These are phyloP conservation scores for Lathyrus aphaca DNA, from an alignment of 306 rosid genomes.

Conservation along the genomic window DNA sequence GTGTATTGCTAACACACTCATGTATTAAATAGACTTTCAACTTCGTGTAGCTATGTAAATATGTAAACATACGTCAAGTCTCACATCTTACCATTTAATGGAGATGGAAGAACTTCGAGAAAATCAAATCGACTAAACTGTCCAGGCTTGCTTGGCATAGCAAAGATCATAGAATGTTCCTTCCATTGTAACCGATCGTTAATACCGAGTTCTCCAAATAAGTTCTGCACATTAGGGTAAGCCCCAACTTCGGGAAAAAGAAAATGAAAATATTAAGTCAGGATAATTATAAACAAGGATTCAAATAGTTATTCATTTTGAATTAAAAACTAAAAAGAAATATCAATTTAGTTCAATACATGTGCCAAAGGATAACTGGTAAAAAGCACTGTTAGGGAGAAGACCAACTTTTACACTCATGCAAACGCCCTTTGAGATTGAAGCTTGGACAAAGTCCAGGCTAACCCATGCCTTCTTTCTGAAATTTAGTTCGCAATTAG, in stretches of 20 bases:
- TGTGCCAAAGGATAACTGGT: slow-evolving; percentile 10
- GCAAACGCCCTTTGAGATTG: no score
- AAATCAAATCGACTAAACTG: slow-evolving; percentile 97
- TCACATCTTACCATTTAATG: slow-evolving; percentile 76
- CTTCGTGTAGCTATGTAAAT: slow-evolving; percentile 26
- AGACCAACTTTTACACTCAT: slow-evolving; percentile 2
- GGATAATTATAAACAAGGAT: slow-evolving; percentile 29
- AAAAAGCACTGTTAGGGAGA: slow-evolving; percentile 13
- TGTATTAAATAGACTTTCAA: slow-evolving; percentile 9
- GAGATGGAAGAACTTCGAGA: slow-evolving; percentile 79
- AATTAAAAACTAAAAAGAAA: slow-evolving; percentile 22
- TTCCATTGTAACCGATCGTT: slow-evolving; percentile 97
- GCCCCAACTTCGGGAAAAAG: slow-evolving; percentile 77
- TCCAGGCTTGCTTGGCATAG: slow-evolving; percentile 96
- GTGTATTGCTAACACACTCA: no score
- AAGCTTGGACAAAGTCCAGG: neutral
- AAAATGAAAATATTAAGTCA: slow-evolving; percentile 35
- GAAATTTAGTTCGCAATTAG: neutral
- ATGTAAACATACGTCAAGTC: slow-evolving; percentile 20
- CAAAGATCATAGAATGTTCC: slow-evolving; percentile 98
- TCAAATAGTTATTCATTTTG: slow-evolving; percentile 24
- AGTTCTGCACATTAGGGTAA: slow-evolving; percentile 89
- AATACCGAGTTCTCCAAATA: slow-evolving; percentile 95
- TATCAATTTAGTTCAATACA: slow-evolving; percentile 25
- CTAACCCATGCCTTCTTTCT: neutral